Percentiles rank a stretch among this genome's conserved stretches.
Evolutionary conservation across 106 monocot genomes (phyloP).

Genomic region (Apostasia ramifera): DNA sequence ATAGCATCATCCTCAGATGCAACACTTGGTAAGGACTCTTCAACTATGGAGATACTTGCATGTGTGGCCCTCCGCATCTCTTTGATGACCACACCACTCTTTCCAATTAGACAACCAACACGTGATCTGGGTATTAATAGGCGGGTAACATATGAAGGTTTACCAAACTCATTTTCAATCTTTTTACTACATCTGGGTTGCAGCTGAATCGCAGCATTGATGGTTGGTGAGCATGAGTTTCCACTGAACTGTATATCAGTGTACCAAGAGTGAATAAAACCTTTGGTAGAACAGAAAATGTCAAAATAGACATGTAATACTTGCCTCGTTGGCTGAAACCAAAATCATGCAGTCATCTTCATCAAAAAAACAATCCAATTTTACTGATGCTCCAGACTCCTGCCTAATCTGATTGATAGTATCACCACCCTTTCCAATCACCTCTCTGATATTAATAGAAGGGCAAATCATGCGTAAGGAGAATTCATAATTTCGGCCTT

Average conservation of each 20-base stretch:
- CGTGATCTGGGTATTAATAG: constrained; percentile 45
- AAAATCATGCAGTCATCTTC: constrained; percentile 41
- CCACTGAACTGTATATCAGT: constrained; percentile 32
- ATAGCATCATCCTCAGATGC: constrained; percentile 53
- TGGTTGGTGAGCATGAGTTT: constrained; percentile 39
- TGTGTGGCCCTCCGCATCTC: constrained; percentile 53
- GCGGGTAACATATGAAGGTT: constrained; percentile 39
- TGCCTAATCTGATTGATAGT: constrained; percentile 34
- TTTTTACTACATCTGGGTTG: constrained; percentile 58
- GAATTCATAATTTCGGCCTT: constrained; percentile 15
- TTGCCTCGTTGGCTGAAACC: constrained; percentile 32
- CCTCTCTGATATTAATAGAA: constrained; percentile 41
- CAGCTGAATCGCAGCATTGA: constrained; percentile 45
- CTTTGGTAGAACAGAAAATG: background rate
- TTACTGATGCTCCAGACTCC: constrained; percentile 35
- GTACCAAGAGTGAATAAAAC: constrained; percentile 1
- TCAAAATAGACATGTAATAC: background rate
- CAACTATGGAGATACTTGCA: constrained; percentile 48
- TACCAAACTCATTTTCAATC: constrained; percentile 32
- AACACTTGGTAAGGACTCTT: constrained; percentile 46
- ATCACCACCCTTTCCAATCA: constrained; percentile 48
- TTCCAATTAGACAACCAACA: constrained; percentile 66
- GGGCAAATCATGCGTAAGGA: constrained; percentile 37
- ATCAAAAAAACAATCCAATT: constrained; percentile 23
- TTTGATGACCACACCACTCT: constrained; percentile 50